phyloP scores from a whole-genome alignment of 1,139 yeast species.

The Suhomyces bribrorum region DNA sequence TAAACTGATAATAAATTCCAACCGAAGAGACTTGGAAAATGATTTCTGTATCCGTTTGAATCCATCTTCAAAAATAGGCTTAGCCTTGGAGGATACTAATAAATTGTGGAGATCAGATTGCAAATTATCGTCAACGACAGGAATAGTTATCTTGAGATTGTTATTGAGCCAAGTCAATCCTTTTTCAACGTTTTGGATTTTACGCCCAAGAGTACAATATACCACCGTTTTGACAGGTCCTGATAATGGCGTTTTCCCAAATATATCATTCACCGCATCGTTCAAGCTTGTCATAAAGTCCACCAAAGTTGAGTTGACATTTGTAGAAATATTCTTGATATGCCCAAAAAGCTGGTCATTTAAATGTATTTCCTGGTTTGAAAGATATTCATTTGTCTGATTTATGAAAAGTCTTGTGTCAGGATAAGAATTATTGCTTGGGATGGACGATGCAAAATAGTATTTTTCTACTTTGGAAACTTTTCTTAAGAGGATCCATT shows the following conservation, averaged over 20 bases:
- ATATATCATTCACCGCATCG: slow-evolving; percentile 40
- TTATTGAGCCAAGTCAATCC: slow-evolving; percentile 81
- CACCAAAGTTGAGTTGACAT: slow-evolving; percentile 56
- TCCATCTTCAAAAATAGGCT: slow-evolving; percentile 17
- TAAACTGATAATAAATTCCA: slow-evolving; percentile 50
- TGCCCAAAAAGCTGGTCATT: slow-evolving; percentile 70
- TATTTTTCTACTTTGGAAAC: slow-evolving; percentile 13
- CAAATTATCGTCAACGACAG: slow-evolving; percentile 26
- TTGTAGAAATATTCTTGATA: slow-evolving; percentile 55
- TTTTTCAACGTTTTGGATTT: slow-evolving; percentile 59
- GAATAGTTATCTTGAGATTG: slow-evolving; percentile 61
- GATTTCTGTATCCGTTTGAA: slow-evolving; percentile 25
- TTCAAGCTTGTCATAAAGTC: slow-evolving; percentile 34
- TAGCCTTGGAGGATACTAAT: background rate
- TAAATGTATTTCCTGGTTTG: slow-evolving; percentile 38
- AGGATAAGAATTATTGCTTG: background rate
- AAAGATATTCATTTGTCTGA: slow-evolving; percentile 27
- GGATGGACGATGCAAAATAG: background rate
- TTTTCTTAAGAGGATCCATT: slow-evolving; percentile 39
- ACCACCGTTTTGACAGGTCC: slow-evolving; percentile 65
- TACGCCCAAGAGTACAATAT: slow-evolving; percentile 77
- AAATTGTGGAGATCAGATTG: slow-evolving; percentile 6
- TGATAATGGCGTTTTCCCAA: slow-evolving; percentile 68
- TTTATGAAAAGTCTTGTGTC: slow-evolving; percentile 16
- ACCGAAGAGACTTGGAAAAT: slow-evolving; percentile 36